Percentiles rank a stretch among this genome's conserved stretches.
These are phyloP conservation scores for Aspergillus hiratsukae DNA, from an alignment of 2,329 filamentous ascomycete genomes.

Conservation along the genomic window DNA sequence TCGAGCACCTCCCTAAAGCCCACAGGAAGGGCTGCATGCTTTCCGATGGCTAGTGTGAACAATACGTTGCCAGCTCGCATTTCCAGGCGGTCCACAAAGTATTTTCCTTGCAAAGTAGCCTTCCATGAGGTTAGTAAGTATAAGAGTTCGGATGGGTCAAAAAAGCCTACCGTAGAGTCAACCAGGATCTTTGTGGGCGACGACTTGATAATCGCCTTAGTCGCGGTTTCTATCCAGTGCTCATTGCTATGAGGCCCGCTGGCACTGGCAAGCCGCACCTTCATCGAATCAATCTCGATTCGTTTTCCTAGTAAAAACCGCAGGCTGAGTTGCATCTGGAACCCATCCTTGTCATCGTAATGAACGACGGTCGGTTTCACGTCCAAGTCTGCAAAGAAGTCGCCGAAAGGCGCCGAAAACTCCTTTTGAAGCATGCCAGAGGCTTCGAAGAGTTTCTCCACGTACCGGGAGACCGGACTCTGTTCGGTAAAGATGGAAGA, in stretches of 20 bases:
- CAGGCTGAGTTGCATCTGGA: constrained; percentile 64
- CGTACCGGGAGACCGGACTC: constrained; percentile 29
- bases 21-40: constrained; percentile 26
- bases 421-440: constrained; percentile 54
- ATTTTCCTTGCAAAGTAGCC: constrained; percentile 58
- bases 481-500: constrained; percentile 28
- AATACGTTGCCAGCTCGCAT: constrained; percentile 45
- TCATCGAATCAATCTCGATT: constrained; percentile 62
- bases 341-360: constrained; percentile 67
- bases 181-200: constrained; percentile 53
- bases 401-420: constrained; percentile 62
- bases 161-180: constrained; percentile 42
- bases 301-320: constrained; percentile 68
- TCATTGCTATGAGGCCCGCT: constrained; percentile 53
- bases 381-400: constrained; percentile 68
- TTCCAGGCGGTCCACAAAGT: constrained; percentile 67
- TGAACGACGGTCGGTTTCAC: constrained; percentile 67
- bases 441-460: constrained; percentile 43
- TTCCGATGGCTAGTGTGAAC: constrained; percentile 31
- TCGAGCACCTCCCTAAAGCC: constrained; percentile 34
- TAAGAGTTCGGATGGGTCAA: constrained; percentile 3
- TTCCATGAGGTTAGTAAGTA: constrained; percentile 19
- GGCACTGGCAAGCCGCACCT: constrained; percentile 58
- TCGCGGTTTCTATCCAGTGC: constrained; percentile 56
- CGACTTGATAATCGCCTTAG: constrained; percentile 47